Evolutionary conservation across 139 green algal species (phyloP).

Genomic region (Picochlorum sp.): DNA sequence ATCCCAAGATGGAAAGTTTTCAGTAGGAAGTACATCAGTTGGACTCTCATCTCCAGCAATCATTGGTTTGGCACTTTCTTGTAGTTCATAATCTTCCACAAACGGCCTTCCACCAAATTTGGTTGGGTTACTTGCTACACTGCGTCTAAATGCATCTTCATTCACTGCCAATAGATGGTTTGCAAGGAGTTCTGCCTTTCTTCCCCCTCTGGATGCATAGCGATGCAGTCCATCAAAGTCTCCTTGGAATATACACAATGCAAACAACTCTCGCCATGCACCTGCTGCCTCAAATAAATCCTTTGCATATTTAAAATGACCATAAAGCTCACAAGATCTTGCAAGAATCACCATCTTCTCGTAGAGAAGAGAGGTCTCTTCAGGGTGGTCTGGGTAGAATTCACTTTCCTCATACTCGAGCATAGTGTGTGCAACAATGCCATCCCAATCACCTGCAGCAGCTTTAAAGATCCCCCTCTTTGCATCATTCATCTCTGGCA

Average conservation of each 20-base stretch:
- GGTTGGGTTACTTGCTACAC: conserved; percentile 5
- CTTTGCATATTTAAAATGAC: conserved; percentile 28
- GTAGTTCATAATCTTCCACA: conserved; percentile 19
- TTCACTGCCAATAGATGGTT: conserved; percentile 38
- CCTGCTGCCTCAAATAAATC: conserved; percentile 32
- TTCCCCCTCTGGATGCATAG: conserved; percentile 17
- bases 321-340: conserved; percentile 33
- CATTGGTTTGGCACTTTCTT: not conserved
- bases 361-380: conserved; percentile 19
- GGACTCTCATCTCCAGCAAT: not conserved
- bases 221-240: conserved; percentile 36
- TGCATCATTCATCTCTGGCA: conserved; percentile 8
- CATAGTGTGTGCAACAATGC: conserved; percentile 15
- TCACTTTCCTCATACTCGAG: conserved; percentile 27
- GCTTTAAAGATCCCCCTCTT: conserved; percentile 21
- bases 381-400: conserved; percentile 26
- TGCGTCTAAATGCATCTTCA: conserved; percentile 26
- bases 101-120: conserved; percentile 19
- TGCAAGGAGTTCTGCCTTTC: conserved; percentile 22
- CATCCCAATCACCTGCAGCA: conserved; percentile 35
- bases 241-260: conserved; percentile 43
- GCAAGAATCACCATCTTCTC: conserved; percentile 25
- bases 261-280: conserved; percentile 38
- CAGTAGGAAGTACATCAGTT: not conserved
- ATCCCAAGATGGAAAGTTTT: conserved; percentile 2